Percentiles rank a stretch among this genome's conserved stretches.
These are phyloP conservation scores for Gorgonomyces haynaldii DNA, from an alignment of 192 early-diverging fungal genomes.

Conservation along the genomic window DNA sequence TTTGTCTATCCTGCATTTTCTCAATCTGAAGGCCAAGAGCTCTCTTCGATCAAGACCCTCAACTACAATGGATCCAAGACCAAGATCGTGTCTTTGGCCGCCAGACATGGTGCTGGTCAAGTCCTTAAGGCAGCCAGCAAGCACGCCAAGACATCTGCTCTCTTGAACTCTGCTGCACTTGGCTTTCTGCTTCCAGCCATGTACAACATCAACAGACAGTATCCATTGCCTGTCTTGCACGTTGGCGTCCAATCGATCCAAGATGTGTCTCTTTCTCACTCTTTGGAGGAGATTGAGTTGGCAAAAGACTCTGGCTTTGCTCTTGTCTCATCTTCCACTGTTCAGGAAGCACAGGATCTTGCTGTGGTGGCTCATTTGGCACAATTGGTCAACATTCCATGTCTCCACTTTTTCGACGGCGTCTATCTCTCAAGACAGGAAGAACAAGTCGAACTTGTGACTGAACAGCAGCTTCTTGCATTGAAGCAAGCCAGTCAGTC, in stretches of 20 bases:
- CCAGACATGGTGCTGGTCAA: constrained; percentile 64
- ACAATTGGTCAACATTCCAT: constrained; percentile 45
- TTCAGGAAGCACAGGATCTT: constrained; percentile 85
- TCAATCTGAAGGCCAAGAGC: constrained; percentile 53
- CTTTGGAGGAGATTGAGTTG: constrained; percentile 54
- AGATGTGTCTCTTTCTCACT: constrained; percentile 25
- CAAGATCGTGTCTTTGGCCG: constrained; percentile 65
- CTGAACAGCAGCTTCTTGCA: constrained; percentile 8
- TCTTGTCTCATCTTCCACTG: constrained; percentile 58
- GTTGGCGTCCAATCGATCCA: constrained; percentile 60
- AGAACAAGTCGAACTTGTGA: constrained; percentile 37
- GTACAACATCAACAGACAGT: constrained; percentile 50
- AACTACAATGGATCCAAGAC: constrained; percentile 50
- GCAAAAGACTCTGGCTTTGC: constrained; percentile 70
- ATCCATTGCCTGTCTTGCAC: constrained; percentile 67
- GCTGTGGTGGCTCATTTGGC: constrained; percentile 74
- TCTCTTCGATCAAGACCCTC: no score
- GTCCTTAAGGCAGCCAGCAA: constrained; percentile 66
- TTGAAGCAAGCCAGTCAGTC: constrained; percentile 1
- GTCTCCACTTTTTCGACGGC: constrained; percentile 76
- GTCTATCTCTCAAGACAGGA: constrained; percentile 42
- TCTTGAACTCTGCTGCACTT: constrained; percentile 65
- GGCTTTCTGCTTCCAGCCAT: constrained; percentile 74
- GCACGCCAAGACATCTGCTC: constrained; percentile 31
- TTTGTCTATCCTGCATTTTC: constrained; percentile 71